These are phyloP conservation scores for Tulasnella sp. DNA, from an alignment of 768 basidiomycete genomes.

Conservation along the genomic window DNA sequence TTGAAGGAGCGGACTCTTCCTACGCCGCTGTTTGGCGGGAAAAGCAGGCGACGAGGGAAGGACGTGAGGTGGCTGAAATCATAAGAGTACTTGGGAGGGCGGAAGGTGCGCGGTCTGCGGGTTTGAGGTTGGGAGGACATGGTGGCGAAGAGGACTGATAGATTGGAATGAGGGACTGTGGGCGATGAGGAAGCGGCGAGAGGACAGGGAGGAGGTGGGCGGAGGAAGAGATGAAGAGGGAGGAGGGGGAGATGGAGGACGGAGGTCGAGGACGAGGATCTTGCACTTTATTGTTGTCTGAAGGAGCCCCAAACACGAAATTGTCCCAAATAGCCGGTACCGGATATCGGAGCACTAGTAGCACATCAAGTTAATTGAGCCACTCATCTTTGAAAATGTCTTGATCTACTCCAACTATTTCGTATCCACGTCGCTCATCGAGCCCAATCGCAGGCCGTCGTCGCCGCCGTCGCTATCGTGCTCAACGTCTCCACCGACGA, in stretches of 20 bases:
- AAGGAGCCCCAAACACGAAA: not conserved
- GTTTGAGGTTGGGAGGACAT: slow-evolving; percentile 1
- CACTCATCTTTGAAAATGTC: too few species aligned
- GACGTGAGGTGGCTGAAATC: slow-evolving; percentile 28
- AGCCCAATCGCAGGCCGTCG: not conserved
- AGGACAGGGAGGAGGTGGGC: slow-evolving; percentile 19
- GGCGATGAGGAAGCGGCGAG: not conserved
- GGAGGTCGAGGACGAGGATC: not conserved
- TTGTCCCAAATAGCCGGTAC: not conserved
- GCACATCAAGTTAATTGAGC: too few species aligned
- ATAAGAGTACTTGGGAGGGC: slow-evolving; percentile 33
- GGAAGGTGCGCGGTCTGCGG: slow-evolving; percentile 14
- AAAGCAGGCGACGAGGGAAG: slow-evolving; percentile 34
- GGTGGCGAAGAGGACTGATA: not conserved
- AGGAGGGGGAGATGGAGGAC: not conserved
- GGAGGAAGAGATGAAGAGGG: slow-evolving; percentile 2
- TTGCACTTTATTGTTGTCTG: not conserved
- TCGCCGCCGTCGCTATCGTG: not conserved
- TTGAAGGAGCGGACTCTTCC: slow-evolving; percentile 38
- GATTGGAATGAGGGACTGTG: not conserved
- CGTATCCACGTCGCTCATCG: not conserved
- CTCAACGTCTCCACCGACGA: not conserved
- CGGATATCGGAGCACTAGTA: too few species aligned
- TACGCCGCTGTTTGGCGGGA: slow-evolving; percentile 36
- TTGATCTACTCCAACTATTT: not conserved